A percentile compares a stretch with the other conserved stretches of the same genome.
phyloP scores from a whole-genome alignment of 1,284 basidiomycete species.

The Heliocybe sulcata region DNA sequence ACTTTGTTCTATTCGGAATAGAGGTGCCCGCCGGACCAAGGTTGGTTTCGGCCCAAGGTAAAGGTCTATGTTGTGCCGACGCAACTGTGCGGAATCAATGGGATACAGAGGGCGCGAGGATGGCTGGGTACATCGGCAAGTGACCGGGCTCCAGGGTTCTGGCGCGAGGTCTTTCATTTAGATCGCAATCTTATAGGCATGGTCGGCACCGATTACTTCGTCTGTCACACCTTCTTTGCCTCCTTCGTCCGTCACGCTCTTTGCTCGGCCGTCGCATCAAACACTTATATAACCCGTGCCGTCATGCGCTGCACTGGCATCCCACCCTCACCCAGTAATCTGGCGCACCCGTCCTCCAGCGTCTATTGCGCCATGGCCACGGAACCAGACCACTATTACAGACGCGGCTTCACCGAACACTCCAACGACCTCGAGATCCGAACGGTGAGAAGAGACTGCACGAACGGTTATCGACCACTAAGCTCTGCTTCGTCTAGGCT shows the following conservation, averaged over 20 bases:
- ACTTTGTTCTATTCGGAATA: too few relatives aligned
- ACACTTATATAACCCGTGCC: slow-evolving; percentile 8
- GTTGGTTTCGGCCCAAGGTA: too few relatives aligned
- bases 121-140: too few relatives aligned
- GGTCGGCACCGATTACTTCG: background rate
- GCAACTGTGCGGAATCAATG: too few relatives aligned
- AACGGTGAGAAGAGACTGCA: background rate
- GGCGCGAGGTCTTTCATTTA: background rate
- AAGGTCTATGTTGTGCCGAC: too few relatives aligned
- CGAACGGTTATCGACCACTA: background rate
- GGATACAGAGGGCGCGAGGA: too few relatives aligned
- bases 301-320: background rate
- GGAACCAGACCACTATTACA: background rate
- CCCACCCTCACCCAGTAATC: background rate
- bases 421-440: background rate
- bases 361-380: slow-evolving; percentile 2
- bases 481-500: background rate
- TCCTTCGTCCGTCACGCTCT: background rate
- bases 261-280: background rate
- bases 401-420: background rate
- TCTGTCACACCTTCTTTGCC: background rate
- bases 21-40: too few relatives aligned
- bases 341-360: slow-evolving; percentile 9
- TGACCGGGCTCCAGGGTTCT: background rate
- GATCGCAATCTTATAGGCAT: background rate